Evolutionary conservation across 140 eudicot species (phyloP).

Genomic region (Flaveria floridana): DNA sequence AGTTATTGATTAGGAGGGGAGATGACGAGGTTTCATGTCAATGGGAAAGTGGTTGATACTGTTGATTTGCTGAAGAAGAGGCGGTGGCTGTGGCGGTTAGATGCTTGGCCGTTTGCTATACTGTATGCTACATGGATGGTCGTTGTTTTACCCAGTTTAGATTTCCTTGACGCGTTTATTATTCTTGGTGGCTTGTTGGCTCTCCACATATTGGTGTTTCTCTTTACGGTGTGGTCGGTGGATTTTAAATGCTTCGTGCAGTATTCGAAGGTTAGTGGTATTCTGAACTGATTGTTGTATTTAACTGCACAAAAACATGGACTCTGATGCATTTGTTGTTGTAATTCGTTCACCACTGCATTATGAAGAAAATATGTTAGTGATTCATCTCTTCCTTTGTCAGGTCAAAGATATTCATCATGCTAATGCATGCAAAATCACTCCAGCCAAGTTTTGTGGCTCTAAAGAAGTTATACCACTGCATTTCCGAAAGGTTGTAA

Average conservation of each 20-base stretch:
- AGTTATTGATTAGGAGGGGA: slow-evolving; percentile 12
- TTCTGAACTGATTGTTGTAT: not conserved
- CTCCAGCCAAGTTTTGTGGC: slow-evolving; percentile 91
- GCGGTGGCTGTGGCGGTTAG: slow-evolving; percentile 75
- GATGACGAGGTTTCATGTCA: slow-evolving; percentile 74
- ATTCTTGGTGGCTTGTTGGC: slow-evolving; percentile 54
- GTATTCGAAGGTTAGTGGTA: slow-evolving; percentile 63
- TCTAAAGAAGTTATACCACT: slow-evolving; percentile 93
- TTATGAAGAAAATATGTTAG: not conserved
- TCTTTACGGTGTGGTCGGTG: slow-evolving; percentile 95
- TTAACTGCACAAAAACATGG: not conserved
- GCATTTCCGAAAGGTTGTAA: slow-evolving; percentile 65
- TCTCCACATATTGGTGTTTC: slow-evolving; percentile 60
- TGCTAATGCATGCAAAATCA: slow-evolving; percentile 88
- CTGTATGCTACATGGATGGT: slow-evolving; percentile 64
- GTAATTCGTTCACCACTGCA: not conserved
- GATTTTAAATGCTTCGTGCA: slow-evolving; percentile 85
- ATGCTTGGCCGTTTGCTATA: slow-evolving; percentile 73
- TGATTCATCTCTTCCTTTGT: slow-evolving; percentile 19
- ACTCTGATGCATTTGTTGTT: not conserved
- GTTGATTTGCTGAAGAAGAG: slow-evolving; percentile 77
- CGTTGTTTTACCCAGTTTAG: slow-evolving; percentile 58
- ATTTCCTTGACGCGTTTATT: slow-evolving; percentile 60
- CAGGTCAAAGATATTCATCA: slow-evolving; percentile 79
- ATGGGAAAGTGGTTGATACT: slow-evolving; percentile 89